Evolutionary conservation across 176 grass and related monocot genomes (phyloP).

Genomic region (Stipa capillata): DNA sequence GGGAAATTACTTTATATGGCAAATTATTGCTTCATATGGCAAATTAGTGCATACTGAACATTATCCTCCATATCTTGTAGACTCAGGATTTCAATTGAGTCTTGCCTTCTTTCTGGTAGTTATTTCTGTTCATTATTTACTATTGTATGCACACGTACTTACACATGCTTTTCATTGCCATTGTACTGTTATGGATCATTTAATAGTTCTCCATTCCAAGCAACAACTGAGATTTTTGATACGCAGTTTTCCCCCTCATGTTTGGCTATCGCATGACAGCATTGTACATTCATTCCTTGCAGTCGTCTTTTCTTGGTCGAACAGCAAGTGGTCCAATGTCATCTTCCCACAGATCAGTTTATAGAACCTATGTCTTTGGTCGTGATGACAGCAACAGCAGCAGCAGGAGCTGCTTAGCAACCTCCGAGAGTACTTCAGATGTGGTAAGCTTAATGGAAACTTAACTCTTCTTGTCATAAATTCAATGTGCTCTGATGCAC

Average conservation of each 20-base stretch:
- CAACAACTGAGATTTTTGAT: neutral
- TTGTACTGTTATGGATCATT: neutral
- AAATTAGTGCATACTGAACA: neutral
- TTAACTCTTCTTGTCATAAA: neutral
- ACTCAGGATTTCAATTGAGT: neutral
- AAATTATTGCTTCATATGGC: neutral
- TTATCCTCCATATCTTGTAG: neutral
- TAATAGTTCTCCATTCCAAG: neutral
- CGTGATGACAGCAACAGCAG: constrained; percentile 77
- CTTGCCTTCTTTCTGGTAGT: neutral
- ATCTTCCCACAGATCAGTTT: constrained; percentile 57
- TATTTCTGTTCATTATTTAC: neutral
- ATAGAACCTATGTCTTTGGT: constrained; percentile 69
- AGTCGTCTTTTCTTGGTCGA: constrained; percentile 84
- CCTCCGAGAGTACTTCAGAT: constrained; percentile 41
- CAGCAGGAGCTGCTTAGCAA: constrained; percentile 47
- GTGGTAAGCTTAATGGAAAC: constrained; percentile 19
- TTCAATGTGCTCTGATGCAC: neutral
- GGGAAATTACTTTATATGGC: neutral
- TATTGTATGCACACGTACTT: neutral
- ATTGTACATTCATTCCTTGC: constrained; percentile 22
- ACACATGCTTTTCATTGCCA: neutral
- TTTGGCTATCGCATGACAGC: neutral
- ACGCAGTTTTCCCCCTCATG: neutral
- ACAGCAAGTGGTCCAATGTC: constrained; percentile 42